Percentiles rank a stretch among this genome's conserved stretches.
These are phyloP conservation scores for Trichophyton rubrum DNA, from an alignment of 2,329 filamentous ascomycete species.

Conservation along the genomic window DNA sequence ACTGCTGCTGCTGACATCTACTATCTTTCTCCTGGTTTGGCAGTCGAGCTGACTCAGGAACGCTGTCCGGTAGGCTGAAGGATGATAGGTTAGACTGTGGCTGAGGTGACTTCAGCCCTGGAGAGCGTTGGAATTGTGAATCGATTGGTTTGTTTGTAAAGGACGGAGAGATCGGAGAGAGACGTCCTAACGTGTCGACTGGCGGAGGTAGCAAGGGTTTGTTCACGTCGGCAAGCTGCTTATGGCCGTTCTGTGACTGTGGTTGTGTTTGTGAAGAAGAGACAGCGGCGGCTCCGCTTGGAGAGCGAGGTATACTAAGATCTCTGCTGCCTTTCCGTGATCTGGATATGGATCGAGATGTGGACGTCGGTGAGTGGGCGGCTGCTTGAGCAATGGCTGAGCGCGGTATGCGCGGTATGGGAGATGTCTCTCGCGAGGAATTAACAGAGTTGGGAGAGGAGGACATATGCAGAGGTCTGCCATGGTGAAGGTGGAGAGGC, in stretches of 20 bases:
- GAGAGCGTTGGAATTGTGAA: background rate
- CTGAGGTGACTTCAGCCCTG: background rate
- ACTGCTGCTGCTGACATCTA: slow-evolving; percentile 17
- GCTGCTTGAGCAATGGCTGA: slow-evolving; percentile 3
- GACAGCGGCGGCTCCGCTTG: slow-evolving; percentile 22
- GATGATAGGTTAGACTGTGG: background rate
- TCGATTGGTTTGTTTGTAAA: background rate
- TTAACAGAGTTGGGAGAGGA: slow-evolving; percentile 31
- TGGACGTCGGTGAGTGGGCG: slow-evolving; percentile 21
- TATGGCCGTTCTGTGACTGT: slow-evolving; percentile 37
- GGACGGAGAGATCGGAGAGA: background rate
- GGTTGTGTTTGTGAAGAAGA: background rate
- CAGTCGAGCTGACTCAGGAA: background rate
- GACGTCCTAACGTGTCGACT: background rate
- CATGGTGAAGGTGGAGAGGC: background rate
- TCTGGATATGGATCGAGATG: slow-evolving; percentile 32
- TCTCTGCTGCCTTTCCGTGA: slow-evolving; percentile 59
- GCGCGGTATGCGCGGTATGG: slow-evolving; percentile 25
- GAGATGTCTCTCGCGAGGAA: slow-evolving; percentile 40
- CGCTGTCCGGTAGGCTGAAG: background rate
- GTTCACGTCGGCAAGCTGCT: slow-evolving; percentile 54
- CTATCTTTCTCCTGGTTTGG: slow-evolving; percentile 15
- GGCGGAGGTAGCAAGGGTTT: slow-evolving; percentile 54
- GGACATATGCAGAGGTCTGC: slow-evolving; percentile 19
- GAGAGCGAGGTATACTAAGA: slow-evolving; percentile 46